Base-by-base conservation (phyloP, 352 stramenopile genomes). In the Salisapilia sapeloensis region DNA sequence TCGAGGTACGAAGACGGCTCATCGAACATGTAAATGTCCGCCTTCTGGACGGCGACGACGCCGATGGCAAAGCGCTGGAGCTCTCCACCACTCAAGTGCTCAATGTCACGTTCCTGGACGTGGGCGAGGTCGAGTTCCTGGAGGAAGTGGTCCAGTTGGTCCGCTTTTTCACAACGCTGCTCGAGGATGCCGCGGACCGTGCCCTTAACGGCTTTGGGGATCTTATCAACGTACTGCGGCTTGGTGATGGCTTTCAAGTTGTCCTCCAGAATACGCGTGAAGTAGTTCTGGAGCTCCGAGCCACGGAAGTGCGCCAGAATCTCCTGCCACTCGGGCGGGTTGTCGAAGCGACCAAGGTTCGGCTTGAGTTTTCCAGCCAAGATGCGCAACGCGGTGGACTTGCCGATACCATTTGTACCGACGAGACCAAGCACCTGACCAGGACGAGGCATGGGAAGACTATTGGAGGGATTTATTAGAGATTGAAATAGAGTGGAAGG, bases 21-120 rank as follows among this genome's bases (percentile, higher is more conserved):
- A 44, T 99, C 96, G 58, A 99, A 99, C 93, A 99, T 99, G 80
- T 99, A 99, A 18, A 99, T 96, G 66, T 99, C 94, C 16, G 80
- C 80, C 22, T 92, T 69, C 46, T 97, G 86, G 21, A 98, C 79
- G 3, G 87, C 84, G 27, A 98, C 90, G 16, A 96, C 83, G 13
- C 77, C 86, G 53, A 99, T 99, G 2, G 96, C 95, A 56, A 99
- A 99, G 35, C 96, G 87, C 67, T 99, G 96, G 26, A 99, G 69
- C 62, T 99, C 96, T 22, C 96, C 96, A 57, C 96, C 96, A 26
- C 82, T 97, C 17, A 99, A 55, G 47, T 80, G 80, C 34, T 82
- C 64, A 38, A 99, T 92, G 33, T 98, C 92, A 40, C 96, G 89
- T 47, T 98, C 83, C 46, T 96, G 51, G 6, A 99, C 81, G 66